These are phyloP conservation scores for Isabelozyma heimii DNA, from an alignment of 805 yeast species.

Conservation along the genomic window DNA sequence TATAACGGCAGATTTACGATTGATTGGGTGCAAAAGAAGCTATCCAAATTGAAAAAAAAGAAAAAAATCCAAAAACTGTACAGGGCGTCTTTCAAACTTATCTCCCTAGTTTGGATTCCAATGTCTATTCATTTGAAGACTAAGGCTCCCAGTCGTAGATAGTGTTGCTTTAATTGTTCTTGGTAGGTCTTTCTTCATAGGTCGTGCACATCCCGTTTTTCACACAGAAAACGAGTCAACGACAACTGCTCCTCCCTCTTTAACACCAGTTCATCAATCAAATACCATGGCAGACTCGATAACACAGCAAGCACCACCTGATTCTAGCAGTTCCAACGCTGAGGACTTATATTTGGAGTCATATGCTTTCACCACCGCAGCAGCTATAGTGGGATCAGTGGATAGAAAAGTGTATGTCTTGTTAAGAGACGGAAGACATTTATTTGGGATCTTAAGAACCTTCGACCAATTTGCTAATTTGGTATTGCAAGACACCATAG, in stretches of 20 bases:
- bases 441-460: conserved; percentile 88
- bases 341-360: conserved; percentile 69
- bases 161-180: too few species aligned
- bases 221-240: not conserved
- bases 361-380: conserved; percentile 83
- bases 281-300: not conserved
- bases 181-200: too few species aligned
- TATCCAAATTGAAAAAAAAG: too few species aligned
- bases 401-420: conserved; percentile 81
- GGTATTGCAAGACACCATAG: conserved; percentile 87
- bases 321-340: conserved; percentile 29
- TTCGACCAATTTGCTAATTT: conserved; percentile 94
- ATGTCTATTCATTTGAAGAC: too few species aligned
- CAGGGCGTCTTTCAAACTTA: too few species aligned
- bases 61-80: too few species aligned
- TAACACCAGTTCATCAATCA: not conserved
- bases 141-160: too few species aligned
- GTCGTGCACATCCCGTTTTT: not conserved
- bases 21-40: too few species aligned
- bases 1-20: too few species aligned
- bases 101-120: too few species aligned
- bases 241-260: not conserved
- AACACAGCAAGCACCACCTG: conserved; percentile 6
- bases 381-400: conserved; percentile 84
- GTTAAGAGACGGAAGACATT: conserved; percentile 83